Conservation (phyloP, 441 rosid genomes). For the Omphalea diandra region DNA sequence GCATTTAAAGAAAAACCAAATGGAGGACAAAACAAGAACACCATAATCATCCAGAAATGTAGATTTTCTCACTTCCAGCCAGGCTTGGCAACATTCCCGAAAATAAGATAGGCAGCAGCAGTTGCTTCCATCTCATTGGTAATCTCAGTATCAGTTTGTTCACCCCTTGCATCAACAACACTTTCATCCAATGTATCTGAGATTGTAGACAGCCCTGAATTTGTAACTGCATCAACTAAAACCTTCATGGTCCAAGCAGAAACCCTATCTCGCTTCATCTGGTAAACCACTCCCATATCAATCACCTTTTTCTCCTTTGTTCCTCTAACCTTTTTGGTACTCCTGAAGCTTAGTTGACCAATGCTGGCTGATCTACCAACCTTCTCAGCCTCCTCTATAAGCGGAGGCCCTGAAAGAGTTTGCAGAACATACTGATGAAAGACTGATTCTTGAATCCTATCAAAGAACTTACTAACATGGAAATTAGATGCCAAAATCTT, state of each 20-base stretch:
- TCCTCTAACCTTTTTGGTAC: slow-evolving; percentile 38
- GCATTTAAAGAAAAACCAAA: slow-evolving; percentile 12
- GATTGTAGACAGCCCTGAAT: slow-evolving; percentile 66
- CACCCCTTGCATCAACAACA: too few species aligned
- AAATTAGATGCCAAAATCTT: slow-evolving; percentile 81
- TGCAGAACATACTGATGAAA: slow-evolving; percentile 79
- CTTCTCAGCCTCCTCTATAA: slow-evolving; percentile 62
- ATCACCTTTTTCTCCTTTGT: slow-evolving; percentile 51
- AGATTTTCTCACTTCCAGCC: slow-evolving; percentile 47
- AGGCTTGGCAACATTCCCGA: slow-evolving; percentile 48
- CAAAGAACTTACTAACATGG: slow-evolving; percentile 80
- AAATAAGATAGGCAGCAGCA: slow-evolving; percentile 41
- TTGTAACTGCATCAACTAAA: slow-evolving; percentile 74
- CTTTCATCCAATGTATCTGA: slow-evolving; percentile 63
- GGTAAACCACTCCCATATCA: slow-evolving; percentile 73
- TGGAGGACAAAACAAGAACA: slow-evolving; percentile 14
- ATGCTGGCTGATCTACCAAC: slow-evolving; percentile 44
- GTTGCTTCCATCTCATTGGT: slow-evolving; percentile 52
- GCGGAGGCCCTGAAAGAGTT: slow-evolving; percentile 76
- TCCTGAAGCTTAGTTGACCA: slow-evolving; percentile 55
- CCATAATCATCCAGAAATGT: too few species aligned
- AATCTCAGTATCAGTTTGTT: too few species aligned
- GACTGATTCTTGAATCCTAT: slow-evolving; percentile 81
- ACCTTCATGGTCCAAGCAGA: slow-evolving; percentile 90
- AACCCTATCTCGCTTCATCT: slow-evolving; percentile 79